These are phyloP conservation scores for Zasmidium citrigriseum DNA, from an alignment of 2,329 filamentous ascomycete species.

Conservation along the genomic window DNA sequence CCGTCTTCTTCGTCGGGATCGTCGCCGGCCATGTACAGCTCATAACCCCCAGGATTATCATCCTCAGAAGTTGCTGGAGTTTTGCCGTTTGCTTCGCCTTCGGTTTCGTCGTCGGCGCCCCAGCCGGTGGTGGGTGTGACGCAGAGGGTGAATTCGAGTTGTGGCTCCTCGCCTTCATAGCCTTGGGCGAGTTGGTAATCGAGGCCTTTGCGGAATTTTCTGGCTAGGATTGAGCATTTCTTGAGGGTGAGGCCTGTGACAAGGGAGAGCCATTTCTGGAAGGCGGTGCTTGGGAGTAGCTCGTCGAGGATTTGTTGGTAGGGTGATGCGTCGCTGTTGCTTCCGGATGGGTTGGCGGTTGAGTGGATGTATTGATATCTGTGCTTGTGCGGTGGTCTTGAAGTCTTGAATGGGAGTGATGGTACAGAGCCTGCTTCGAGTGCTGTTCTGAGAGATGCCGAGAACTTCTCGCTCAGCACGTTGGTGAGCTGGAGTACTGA, in stretches of 20 bases:
- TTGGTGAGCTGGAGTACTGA: conserved; percentile 80
- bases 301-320: conserved; percentile 77
- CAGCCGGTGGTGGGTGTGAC: conserved; percentile 84
- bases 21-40: conserved; percentile 89
- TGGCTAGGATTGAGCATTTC: conserved; percentile 75
- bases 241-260: conserved; percentile 75
- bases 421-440: conserved; percentile 65
- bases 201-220: conserved; percentile 80
- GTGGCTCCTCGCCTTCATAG: conserved; percentile 70
- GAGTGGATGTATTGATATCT: conserved; percentile 79
- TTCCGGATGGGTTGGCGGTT: not conserved
- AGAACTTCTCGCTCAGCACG: conserved; percentile 78
- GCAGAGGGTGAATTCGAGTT: conserved; percentile 83
- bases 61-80: conserved; percentile 44
- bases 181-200: conserved; percentile 94
- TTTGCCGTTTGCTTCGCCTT: conserved; percentile 40
- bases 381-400: conserved; percentile 91
- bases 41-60: conserved; percentile 69
- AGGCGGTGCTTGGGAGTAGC: conserved; percentile 80
- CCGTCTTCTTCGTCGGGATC: conserved; percentile 67
- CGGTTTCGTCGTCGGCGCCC: conserved; percentile 68
- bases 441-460: conserved; percentile 68
- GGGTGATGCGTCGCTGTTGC: conserved; percentile 47
- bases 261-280: conserved; percentile 85
- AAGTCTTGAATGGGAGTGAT: conserved; percentile 40